phyloP scores from a whole-genome alignment of 164 flowering plant species.

The Nymphaea thermarum region DNA sequence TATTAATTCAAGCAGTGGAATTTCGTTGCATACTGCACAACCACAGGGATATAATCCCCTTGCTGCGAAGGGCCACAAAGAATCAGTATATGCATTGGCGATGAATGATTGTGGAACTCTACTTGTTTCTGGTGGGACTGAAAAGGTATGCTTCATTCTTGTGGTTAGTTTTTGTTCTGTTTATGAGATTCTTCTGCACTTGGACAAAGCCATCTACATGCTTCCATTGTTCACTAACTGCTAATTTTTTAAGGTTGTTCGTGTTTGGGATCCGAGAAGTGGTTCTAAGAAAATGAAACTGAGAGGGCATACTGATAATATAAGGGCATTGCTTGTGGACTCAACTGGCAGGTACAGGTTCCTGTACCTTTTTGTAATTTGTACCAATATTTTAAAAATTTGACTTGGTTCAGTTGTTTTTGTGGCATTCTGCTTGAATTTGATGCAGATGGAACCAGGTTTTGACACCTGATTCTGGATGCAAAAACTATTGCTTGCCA shows the following conservation, averaged over 20 bases:
- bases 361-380: too few species aligned
- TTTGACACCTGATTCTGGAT: too few species aligned
- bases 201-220: too few species aligned
- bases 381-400: too few species aligned
- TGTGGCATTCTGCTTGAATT: too few species aligned
- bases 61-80: constrained; percentile 95
- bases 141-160: constrained; percentile 49
- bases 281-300: constrained; percentile 93
- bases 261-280: constrained; percentile 97
- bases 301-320: constrained; percentile 93
- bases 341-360: constrained; percentile 76
- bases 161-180: neutral
- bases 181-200: neutral
- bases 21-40: constrained; percentile 55
- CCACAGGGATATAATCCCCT: constrained; percentile 63
- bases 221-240: neutral
- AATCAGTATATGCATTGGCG: constrained; percentile 93
- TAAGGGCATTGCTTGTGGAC: constrained; percentile 85
- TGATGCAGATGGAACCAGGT: too few species aligned
- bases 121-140: constrained; percentile 99
- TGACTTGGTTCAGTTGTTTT: too few species aligned
- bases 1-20: constrained; percentile 60
- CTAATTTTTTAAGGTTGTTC: constrained; percentile 53
- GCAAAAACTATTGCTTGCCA: too few species aligned
- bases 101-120: constrained; percentile 85